Conservation (phyloP, 1,284 basidiomycete genomes). For the Xerocomus nothofagi region DNA sequence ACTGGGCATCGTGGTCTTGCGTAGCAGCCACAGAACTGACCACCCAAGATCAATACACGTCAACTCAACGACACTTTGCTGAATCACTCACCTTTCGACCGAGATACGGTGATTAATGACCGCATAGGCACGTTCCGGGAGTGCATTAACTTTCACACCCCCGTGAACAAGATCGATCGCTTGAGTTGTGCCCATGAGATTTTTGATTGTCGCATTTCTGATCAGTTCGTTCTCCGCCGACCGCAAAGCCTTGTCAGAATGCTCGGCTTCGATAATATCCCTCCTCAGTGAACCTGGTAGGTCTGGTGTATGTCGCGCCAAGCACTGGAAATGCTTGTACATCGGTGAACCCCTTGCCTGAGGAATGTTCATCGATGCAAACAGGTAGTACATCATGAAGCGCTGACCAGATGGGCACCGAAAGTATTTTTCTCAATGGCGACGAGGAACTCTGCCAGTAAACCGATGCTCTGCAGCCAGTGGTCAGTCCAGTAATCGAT, state of each 20-base stretch:
- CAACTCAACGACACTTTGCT: conserved; percentile 15
- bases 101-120: conserved; percentile 46
- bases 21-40: conserved; percentile 45
- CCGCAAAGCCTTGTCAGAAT: conserved; percentile 43
- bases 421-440: conserved; percentile 43
- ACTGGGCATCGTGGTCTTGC: conserved; percentile 40
- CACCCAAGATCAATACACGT: background rate
- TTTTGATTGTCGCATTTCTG: conserved; percentile 27
- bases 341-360: conserved; percentile 43
- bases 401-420: conserved; percentile 26
- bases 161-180: conserved; percentile 60
- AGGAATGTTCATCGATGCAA: background rate
- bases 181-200: conserved; percentile 53
- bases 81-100: conserved; percentile 39
- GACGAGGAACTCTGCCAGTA: conserved; percentile 44
- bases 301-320: conserved; percentile 46
- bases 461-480: conserved; percentile 42
- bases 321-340: conserved; percentile 44
- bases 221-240: conserved; percentile 44
- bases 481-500: background rate
- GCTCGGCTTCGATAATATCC: conserved; percentile 38
- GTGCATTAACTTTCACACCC: conserved; percentile 62
- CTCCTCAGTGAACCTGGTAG: conserved; percentile 41
- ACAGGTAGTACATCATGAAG: background rate
- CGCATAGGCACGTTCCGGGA: conserved; percentile 55